phyloP scores from a whole-genome alignment of 108 stramenopile genomes.

The Cyclotella choctawhatcheeana region DNA sequence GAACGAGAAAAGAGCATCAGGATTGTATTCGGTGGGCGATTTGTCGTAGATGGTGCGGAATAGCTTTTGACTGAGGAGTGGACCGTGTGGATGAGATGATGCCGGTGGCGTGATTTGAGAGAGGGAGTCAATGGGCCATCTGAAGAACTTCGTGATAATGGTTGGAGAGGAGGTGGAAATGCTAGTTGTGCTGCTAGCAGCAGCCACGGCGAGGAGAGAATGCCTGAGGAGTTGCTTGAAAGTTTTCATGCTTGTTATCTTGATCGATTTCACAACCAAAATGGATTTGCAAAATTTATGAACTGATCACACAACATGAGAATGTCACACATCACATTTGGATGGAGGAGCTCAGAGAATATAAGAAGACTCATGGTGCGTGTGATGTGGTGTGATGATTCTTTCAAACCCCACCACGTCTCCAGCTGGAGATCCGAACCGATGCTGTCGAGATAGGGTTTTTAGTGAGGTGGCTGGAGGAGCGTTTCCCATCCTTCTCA shows the following conservation, averaged over 20 bases:
- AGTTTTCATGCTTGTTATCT: not conserved
- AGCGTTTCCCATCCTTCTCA: too few species aligned
- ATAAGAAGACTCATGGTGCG: too few species aligned
- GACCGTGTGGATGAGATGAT: not conserved
- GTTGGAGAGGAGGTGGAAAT: not conserved
- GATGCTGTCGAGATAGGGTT: too few species aligned
- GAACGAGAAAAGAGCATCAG: slow-evolving; percentile 6
- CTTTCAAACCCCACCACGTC: too few species aligned
- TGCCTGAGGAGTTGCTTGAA: slow-evolving; percentile 1
- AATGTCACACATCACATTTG: too few species aligned
- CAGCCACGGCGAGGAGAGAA: not conserved
- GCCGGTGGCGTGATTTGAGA: not conserved
- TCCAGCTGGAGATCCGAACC: too few species aligned
- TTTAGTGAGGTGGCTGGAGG: too few species aligned
- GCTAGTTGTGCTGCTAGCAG: not conserved
- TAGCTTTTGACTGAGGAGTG: slow-evolving; percentile 1
- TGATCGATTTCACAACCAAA: too few species aligned
- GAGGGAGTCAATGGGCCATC: not conserved
- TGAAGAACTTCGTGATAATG: not conserved
- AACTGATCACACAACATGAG: too few species aligned
- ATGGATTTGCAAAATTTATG: too few species aligned
- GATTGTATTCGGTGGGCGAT: not conserved
- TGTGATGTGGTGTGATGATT: too few species aligned
- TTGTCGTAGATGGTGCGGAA: not conserved
- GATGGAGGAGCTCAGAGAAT: too few species aligned